Conservation (phyloP, 2,329 filamentous ascomycete species). For the Claviceps lovelessii region DNA sequence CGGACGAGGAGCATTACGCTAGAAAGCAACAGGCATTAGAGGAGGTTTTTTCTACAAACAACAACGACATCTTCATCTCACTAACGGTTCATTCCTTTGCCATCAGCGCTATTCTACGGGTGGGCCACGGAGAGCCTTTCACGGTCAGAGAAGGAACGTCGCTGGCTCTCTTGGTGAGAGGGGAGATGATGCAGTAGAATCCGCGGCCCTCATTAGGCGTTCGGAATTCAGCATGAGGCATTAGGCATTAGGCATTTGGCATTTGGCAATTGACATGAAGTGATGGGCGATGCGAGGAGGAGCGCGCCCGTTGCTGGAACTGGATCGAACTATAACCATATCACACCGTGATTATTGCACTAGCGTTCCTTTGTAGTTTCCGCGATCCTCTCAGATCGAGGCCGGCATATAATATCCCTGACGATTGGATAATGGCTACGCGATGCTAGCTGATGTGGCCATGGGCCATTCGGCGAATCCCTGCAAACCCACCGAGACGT, state of each 20-base stretch:
- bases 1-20: constrained; percentile 29
- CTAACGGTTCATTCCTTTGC: constrained; percentile 36
- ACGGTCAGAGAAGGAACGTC: constrained; percentile 35
- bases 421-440: background rate
- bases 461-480: background rate
- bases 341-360: background rate
- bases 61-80: constrained; percentile 28
- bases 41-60: constrained; percentile 29
- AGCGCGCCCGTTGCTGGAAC: background rate
- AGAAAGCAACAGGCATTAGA: constrained; percentile 29
- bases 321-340: background rate
- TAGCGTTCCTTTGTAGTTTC: background rate
- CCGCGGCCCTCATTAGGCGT: background rate
- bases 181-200: constrained; percentile 7
- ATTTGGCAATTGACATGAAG: too few relatives aligned
- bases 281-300: too few relatives aligned
- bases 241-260: background rate
- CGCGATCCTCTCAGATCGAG: background rate
- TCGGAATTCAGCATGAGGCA: background rate
- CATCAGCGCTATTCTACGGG: constrained; percentile 27
- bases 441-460: background rate
- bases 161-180: constrained; percentile 42
- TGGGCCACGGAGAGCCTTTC: constrained; percentile 26
- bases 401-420: background rate
- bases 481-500: background rate